Evolutionary conservation across 2,329 filamentous ascomycete species (phyloP), one percentile per base, ranked within the genome.

Genomic region (Aspergillus alliaceus): DNA sequence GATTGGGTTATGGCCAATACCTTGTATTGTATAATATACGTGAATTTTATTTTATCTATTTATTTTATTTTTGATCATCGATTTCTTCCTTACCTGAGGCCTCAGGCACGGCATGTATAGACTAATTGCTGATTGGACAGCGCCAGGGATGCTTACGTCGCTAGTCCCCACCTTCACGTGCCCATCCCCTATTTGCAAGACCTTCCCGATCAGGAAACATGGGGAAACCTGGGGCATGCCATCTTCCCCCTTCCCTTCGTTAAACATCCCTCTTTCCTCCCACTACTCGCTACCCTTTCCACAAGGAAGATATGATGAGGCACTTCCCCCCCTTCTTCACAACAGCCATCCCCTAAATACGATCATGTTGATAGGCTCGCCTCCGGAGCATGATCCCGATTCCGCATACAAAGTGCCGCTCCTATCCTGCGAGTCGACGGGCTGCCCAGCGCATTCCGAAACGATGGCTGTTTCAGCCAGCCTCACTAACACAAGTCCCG

Each of bases 201-300:
- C 52, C 46, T 39, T 50, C 58, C 53, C 15, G 34, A 54, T 46
- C 24, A 25, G 59, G 59, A 34, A 56, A 56, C 47, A 8, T 39
- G 37, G 51, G 24, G 31, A 34, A 27, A 14, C 12, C 34, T 22
- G 20, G 39, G 22, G 39, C 15, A 42, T 24, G 6, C 25, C 51
- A 8, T 14, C 29, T 44, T 51, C 18, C 27, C 24, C 4, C 20
- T 35, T n/a, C 15, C 22, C 35, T 20, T 14, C n/a, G n/a, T n/a
- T n/a, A n/a, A n/a, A 25, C 24, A 24, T 25, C 20, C n/a, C 18
- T 5, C 37, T 52, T 22, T n/a, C 34, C 14, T 15, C 40, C 34
- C 22, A 7, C 31, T 9, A 34, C 18, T 12, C 5, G 15, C 5
- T 15, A 24, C 12, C 24, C 18, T 5, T 1, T n/a, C 25, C 15